Base-by-base conservation (phyloP, 1,284 basidiomycete species). In the Cryptococcus sp. region DNA sequence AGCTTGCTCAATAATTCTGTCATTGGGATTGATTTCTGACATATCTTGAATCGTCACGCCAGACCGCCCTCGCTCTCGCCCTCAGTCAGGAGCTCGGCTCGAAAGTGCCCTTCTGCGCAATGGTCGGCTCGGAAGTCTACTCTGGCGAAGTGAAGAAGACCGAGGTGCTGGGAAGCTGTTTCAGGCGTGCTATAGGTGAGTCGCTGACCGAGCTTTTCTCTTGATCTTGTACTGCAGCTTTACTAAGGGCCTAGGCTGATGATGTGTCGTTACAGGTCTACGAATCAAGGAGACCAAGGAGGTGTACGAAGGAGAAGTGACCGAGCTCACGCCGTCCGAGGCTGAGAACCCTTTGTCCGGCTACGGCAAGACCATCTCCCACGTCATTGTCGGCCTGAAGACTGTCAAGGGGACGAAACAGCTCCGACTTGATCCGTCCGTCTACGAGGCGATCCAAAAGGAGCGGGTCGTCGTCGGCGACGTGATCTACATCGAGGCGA, bases 391-490 rank as follows among this genome's bases (percentile, higher is more conserved):
- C 54, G 93, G 93, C 6, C 86, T 99, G 67, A 99, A 99, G 81
- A 98, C 95, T 0, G 93, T 93, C 66, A 95, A 90, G 76, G 95
- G 96, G n/a, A 97, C 94, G 27, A 99, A 99, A 78, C 94, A 98
- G 74, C 85, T 99, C 13, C 85, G 94, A 27, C 81, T 98, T 13
- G 95, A 99, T 76, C 95, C 95, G 11, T 90, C 85, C 56, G 94
- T 98, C 70, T 99, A 98, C 78, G 95, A 99, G 77, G 89, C 92
- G 25, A 96, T 99, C 61, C 85, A 97, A 71, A 98, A 99, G 80
- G 96, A 98, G 80, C 92, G 94, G 71, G 93, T 99, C 27, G 88
- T 92, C 22, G 90, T 98, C 3, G 96, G 95, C 35, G 95, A 99
- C 71, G 93, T 99, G 49, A 90, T 99, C 58, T 98, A 98, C 77